phyloP scores from a whole-genome alignment of 2,329 filamentous ascomycete species.

The Fusarium succisae region DNA sequence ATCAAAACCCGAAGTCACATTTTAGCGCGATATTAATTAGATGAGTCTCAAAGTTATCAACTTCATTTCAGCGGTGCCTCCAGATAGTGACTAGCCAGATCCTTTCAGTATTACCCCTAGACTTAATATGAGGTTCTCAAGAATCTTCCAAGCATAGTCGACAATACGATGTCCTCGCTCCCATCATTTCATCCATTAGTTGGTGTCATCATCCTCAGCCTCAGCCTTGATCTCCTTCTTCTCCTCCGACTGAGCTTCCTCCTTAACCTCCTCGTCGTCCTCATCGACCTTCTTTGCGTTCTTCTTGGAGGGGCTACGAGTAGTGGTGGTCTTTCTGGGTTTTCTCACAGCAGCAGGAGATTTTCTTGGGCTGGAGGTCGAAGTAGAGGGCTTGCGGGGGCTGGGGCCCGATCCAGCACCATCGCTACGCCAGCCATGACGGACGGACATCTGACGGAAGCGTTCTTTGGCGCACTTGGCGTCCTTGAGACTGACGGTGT shows the following conservation, averaged over 20 bases:
- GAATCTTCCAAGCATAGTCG: background rate
- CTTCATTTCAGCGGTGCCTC: background rate
- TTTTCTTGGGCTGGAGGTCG: slow-evolving; percentile 43
- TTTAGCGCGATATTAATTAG: background rate
- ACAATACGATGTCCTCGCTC: background rate
- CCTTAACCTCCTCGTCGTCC: slow-evolving; percentile 39
- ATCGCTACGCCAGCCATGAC: slow-evolving; percentile 51
- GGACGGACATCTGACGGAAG: slow-evolving; percentile 53
- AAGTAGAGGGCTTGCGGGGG: slow-evolving; percentile 38
- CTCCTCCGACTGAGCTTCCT: slow-evolving; percentile 11
- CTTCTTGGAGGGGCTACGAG: slow-evolving; percentile 46
- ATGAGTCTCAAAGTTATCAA: background rate
- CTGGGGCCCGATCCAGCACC: slow-evolving; percentile 12
- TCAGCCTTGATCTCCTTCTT: slow-evolving; percentile 21
- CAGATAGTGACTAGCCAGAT: slow-evolving; percentile 8
- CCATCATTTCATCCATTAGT: background rate
- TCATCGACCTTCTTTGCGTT: slow-evolving; percentile 42
- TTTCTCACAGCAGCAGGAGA: slow-evolving; percentile 36
- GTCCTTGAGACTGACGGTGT: slow-evolving; percentile 50
- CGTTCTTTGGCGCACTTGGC: slow-evolving; percentile 54
- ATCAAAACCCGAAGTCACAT: background rate
- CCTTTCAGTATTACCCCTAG: background rate
- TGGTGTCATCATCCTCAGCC: background rate
- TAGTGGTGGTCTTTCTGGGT: slow-evolving; percentile 47
- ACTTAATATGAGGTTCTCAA: background rate